Conservation (phyloP, 2,329 filamentous ascomycete species). For the Blastomyces parvus region DNA sequence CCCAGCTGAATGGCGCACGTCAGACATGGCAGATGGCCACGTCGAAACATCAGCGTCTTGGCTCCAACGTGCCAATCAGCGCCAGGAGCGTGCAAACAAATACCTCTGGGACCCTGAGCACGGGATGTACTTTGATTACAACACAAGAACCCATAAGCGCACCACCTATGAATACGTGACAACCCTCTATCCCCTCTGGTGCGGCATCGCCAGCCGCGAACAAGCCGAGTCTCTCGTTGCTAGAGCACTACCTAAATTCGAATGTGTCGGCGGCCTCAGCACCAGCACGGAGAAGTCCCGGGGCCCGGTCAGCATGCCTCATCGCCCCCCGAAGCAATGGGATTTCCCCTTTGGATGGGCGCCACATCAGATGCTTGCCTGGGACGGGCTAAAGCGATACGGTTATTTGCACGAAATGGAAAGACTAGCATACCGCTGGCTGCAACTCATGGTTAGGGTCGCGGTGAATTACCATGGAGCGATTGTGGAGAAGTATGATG, state of each 20-base stretch:
- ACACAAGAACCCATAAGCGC: conserved; percentile 63
- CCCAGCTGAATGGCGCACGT: conserved; percentile 61
- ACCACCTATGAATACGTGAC: conserved; percentile 72
- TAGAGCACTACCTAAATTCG: conserved; percentile 67
- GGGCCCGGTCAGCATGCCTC: conserved; percentile 54
- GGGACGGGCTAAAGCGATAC: conserved; percentile 74
- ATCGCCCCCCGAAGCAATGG: conserved; percentile 79
- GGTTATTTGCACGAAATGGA: conserved; percentile 72
- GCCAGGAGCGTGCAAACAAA: conserved; percentile 68
- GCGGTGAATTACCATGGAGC: conserved; percentile 90
- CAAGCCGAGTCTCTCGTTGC: conserved; percentile 66
- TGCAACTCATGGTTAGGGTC: conserved; percentile 54
- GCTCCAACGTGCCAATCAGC: conserved; percentile 67
- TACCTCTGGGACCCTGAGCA: conserved; percentile 62
- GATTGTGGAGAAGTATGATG: conserved; percentile 61
- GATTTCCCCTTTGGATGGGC: conserved; percentile 88
- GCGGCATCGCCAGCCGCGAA: conserved; percentile 64
- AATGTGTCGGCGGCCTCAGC: conserved; percentile 68
- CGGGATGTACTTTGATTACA: conserved; percentile 61
- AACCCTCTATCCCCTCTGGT: conserved; percentile 84
- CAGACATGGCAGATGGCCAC: conserved; percentile 50
- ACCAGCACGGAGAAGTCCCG: conserved; percentile 73
- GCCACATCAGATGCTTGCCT: conserved; percentile 82
- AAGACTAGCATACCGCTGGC: conserved; percentile 43
- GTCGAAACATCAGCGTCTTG: conserved; percentile 66